phyloP scores from a whole-genome alignment of 768 basidiomycete genomes.

The Hydnum rufescens region DNA sequence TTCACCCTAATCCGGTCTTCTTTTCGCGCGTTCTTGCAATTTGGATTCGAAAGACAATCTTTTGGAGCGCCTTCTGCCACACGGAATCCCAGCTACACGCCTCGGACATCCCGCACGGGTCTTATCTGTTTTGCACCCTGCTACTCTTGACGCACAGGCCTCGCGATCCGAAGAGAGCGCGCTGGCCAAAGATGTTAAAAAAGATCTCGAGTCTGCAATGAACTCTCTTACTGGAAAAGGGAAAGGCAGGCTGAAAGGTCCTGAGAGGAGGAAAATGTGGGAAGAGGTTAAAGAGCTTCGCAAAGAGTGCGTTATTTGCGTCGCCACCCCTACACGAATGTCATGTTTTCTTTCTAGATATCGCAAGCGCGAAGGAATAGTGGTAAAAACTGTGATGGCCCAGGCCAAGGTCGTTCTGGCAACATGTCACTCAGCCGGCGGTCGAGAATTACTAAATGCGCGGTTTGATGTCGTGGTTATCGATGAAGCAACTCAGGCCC shows the following conservation, averaged over 20 bases:
- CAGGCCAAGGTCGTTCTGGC: constrained; percentile 79
- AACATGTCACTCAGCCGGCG: constrained; percentile 88
- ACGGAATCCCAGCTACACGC: constrained; percentile 36
- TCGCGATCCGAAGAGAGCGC: constrained; percentile 57
- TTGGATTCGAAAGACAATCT: constrained; percentile 59
- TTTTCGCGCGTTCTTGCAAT: not conserved
- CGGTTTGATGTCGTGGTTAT: constrained; percentile 87
- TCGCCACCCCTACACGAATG: not conserved
- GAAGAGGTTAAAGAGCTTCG: constrained; percentile 67
- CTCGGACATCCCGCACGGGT: constrained; percentile 92
- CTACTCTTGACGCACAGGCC: constrained; percentile 54
- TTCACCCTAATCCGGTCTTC: too few species aligned
- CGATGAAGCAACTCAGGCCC: constrained; percentile 92
- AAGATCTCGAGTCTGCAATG: constrained; percentile 56
- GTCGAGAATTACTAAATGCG: constrained; percentile 53
- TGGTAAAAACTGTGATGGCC: constrained; percentile 60
- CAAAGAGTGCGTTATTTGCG: constrained; percentile 49
- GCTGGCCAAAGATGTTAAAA: constrained; percentile 74
- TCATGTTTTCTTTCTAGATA: constrained; percentile 33
- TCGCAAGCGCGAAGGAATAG: constrained; percentile 68
- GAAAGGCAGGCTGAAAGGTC: constrained; percentile 38
- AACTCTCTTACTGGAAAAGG: constrained; percentile 48
- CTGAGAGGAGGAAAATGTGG: constrained; percentile 69
- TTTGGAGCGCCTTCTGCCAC: constrained; percentile 46
- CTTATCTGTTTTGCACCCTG: constrained; percentile 29